phyloP scores from a whole-genome alignment of 306 rosid species.

The Acacia melanoxylon region DNA sequence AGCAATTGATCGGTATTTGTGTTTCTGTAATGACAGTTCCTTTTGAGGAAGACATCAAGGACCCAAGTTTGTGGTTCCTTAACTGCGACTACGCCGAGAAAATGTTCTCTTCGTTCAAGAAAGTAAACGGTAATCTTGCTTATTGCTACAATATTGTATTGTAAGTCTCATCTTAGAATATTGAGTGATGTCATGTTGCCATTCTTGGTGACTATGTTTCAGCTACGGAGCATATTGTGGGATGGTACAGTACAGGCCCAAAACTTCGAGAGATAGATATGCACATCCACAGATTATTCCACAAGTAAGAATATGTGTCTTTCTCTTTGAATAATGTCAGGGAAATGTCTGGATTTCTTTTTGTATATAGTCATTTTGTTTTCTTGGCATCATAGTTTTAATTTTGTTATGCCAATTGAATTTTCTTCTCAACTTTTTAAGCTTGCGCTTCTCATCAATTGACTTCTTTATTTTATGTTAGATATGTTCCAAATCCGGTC shows the following conservation, averaged over 20 bases:
- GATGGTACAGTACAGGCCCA: conserved; percentile 79
- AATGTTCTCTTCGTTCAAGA: conserved; percentile 69
- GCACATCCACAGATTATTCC: conserved; percentile 58
- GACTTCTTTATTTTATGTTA: conserved; percentile 23
- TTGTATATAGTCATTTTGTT: background rate
- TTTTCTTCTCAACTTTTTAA: background rate
- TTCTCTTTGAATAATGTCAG: background rate
- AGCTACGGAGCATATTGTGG: conserved; percentile 75
- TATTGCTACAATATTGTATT: too few species aligned
- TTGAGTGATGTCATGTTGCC: background rate
- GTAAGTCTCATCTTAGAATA: background rate
- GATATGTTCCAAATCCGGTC: conserved; percentile 82
- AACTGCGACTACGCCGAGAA: conserved; percentile 64
- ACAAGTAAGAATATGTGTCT: conserved; percentile 36
- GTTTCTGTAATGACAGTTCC: conserved; percentile 47
- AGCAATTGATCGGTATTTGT: background rate
- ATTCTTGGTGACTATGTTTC: conserved; percentile 16
- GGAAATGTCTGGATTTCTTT: background rate
- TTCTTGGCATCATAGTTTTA: background rate
- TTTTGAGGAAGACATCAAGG: conserved; percentile 62
- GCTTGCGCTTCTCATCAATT: background rate
- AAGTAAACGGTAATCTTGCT: conserved; percentile 50
- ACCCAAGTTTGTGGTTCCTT: conserved; percentile 68
- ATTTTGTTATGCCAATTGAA: background rate
- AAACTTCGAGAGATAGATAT: conserved; percentile 60